Conservation (phyloP, 345 rosid genomes). For the Isatis tinctoria region DNA sequence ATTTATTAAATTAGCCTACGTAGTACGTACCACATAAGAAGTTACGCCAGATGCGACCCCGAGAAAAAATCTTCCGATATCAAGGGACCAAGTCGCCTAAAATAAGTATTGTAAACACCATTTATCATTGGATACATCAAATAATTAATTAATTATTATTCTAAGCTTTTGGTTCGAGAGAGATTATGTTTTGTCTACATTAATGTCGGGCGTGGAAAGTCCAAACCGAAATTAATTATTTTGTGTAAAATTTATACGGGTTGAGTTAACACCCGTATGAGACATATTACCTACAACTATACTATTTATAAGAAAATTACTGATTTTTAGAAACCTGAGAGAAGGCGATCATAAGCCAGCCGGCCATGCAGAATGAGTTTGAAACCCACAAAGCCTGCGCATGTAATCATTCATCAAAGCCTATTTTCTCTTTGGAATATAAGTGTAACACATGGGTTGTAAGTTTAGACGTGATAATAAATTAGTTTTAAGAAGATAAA, state of each 20-base stretch:
- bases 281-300: neutral
- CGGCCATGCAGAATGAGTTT: slow-evolving; percentile 34
- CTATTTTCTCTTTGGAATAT: neutral
- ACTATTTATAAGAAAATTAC: neutral
- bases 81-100: slow-evolving; percentile 58
- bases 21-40: slow-evolving; percentile 78
- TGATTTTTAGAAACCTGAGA: slow-evolving; percentile 37
- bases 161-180: neutral
- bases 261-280: neutral
- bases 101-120: neutral
- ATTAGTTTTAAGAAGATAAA: neutral
- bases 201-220: neutral
- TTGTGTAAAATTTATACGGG: neutral
- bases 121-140: neutral
- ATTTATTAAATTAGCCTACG: neutral
- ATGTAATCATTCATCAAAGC: neutral
- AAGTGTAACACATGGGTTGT: neutral
- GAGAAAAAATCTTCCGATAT: slow-evolving; percentile 59
- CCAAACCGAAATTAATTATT: neutral
- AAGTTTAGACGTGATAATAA: neutral
- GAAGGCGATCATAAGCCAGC: slow-evolving; percentile 52
- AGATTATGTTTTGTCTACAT: neutral
- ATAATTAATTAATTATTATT: neutral
- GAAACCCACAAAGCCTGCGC: slow-evolving; percentile 42
- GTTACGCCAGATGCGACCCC: slow-evolving; percentile 78